These are phyloP conservation scores for Cymbopogon citratus DNA, from an alignment of 176 grass and related monocot species.

Conservation along the genomic window DNA sequence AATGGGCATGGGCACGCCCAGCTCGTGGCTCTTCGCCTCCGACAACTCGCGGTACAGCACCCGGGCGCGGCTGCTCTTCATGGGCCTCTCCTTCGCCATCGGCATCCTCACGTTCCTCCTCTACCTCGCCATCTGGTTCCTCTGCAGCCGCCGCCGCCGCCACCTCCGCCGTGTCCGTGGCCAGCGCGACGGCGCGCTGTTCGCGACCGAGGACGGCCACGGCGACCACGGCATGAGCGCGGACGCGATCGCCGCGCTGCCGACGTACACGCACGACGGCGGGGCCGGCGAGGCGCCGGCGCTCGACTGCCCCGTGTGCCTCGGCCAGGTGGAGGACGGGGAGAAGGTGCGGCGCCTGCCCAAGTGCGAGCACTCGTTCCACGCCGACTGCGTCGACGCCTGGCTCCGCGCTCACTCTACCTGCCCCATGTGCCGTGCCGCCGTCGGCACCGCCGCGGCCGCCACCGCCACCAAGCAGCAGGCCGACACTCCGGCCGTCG, in stretches of 20 bases:
- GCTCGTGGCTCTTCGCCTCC: slow-evolving; percentile 42
- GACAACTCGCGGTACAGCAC: slow-evolving; percentile 45
- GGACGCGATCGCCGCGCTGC: slow-evolving; percentile 43
- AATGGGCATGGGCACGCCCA: slow-evolving; percentile 32
- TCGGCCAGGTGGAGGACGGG: slow-evolving; percentile 41
- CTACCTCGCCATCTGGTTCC: slow-evolving; percentile 57
- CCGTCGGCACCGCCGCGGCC: background rate
- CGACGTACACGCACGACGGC: slow-evolving; percentile 13
- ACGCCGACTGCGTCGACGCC: slow-evolving; percentile 61
- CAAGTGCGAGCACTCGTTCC: slow-evolving; percentile 65
- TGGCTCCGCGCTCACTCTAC: slow-evolving; percentile 54
- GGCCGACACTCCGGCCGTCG: background rate
- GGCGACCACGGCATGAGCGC: slow-evolving; percentile 16
- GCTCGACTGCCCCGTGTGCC: slow-evolving; percentile 58
- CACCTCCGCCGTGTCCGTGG: background rate
- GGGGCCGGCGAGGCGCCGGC: background rate
- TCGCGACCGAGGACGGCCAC: background rate
- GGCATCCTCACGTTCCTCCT: slow-evolving; percentile 58
- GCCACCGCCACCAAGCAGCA: slow-evolving; percentile 1
- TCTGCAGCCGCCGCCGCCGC: slow-evolving; percentile 21
- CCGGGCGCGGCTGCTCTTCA: slow-evolving; percentile 46
- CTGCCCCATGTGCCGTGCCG: slow-evolving; percentile 66
- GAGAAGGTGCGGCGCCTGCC: slow-evolving; percentile 57
- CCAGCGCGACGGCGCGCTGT: background rate
- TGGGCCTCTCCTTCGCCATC: slow-evolving; percentile 68